Evolutionary conservation across 2,329 filamentous ascomycete species (phyloP).

Genomic region (Venturiaceae sp.): DNA sequence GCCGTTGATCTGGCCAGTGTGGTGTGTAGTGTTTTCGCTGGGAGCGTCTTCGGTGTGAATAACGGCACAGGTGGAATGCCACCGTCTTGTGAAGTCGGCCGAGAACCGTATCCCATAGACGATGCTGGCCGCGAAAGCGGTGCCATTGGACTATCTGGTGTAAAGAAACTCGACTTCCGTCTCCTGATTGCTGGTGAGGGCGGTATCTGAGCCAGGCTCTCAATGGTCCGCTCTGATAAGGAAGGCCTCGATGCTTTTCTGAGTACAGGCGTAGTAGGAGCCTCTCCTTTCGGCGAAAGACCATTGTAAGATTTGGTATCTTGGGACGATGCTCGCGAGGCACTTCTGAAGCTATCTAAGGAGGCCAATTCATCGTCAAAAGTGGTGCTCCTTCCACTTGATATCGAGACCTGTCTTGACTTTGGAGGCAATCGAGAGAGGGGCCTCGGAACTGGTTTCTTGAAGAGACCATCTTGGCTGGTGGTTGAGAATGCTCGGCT

Average conservation of each 20-base stretch:
- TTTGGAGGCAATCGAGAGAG: slow-evolving; percentile 16
- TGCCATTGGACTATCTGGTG: slow-evolving; percentile 48
- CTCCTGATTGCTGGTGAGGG: slow-evolving; percentile 60
- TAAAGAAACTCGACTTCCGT: slow-evolving; percentile 65
- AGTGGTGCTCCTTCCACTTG: slow-evolving; percentile 16
- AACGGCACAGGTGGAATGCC: neutral
- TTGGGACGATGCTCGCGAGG: slow-evolving; percentile 22
- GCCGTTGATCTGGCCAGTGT: slow-evolving; percentile 19
- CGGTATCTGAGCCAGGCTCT: slow-evolving; percentile 70
- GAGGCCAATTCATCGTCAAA: slow-evolving; percentile 30
- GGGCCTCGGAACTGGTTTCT: slow-evolving; percentile 25
- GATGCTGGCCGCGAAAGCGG: slow-evolving; percentile 55
- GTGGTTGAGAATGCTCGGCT: slow-evolving; percentile 8
- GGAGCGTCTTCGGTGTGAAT: neutral
- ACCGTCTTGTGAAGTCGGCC: slow-evolving; percentile 15
- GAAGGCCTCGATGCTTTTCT: slow-evolving; percentile 38
- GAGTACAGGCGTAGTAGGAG: neutral
- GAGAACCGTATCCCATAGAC: slow-evolving; percentile 42
- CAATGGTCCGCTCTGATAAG: slow-evolving; percentile 74
- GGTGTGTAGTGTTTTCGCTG: neutral
- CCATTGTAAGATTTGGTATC: neutral
- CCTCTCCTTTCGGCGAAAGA: neutral
- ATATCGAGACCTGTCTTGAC: neutral
- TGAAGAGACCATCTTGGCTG: slow-evolving; percentile 21
- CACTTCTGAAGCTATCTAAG: slow-evolving; percentile 27